Base-by-base conservation (phyloP, 805 yeast genomes). In the Alloascoidea hylecoeti region DNA sequence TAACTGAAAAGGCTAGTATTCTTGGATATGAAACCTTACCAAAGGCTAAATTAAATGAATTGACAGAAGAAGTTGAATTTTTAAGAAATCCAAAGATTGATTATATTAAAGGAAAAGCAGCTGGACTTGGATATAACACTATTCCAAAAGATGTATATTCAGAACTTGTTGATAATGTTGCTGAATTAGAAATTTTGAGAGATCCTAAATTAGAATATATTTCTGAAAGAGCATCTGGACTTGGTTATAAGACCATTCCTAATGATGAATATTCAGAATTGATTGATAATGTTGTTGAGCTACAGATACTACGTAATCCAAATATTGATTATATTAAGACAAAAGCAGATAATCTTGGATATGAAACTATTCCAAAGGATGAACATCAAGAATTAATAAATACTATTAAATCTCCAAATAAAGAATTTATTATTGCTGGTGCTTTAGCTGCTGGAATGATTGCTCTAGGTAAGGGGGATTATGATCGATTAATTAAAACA, bases 401-500 rank as follows among this genome's bases (percentile, higher is more conserved):
- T n/a, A n/a, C n/a, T n/a, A n/a, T n/a, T n/a, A n/a, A n/a, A n/a
- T n/a, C n/a, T n/a, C n/a, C n/a, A n/a, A n/a, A n/a, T n/a, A n/a
- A n/a, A n/a, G n/a, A n/a, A n/a, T n/a, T n/a, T n/a, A n/a, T n/a
- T n/a, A n/a, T n/a, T n/a, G n/a, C n/a, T n/a, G n/a, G n/a, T n/a
- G n/a, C n/a, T n/a, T n/a, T n/a, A n/a, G n/a, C n/a, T n/a, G n/a
- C n/a, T n/a, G n/a, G n/a, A n/a, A n/a, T n/a, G n/a, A n/a, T n/a
- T n/a, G n/a, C n/a, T n/a, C n/a, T n/a, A n/a, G n/a, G n/a, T n/a
- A n/a, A n/a, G n/a, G n/a, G n/a, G n/a, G 47, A 40, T 12, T 38
- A 33, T 18, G 35, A 35, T 4, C 37, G 38, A 3, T 32, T 50
- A 15, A 34, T 41, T 4, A 23, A 23, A 9, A 9, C n/a, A n/a